Evolutionary conservation across 768 basidiomycete genomes (phyloP).

Genomic region (Mycena sanguinolenta): DNA sequence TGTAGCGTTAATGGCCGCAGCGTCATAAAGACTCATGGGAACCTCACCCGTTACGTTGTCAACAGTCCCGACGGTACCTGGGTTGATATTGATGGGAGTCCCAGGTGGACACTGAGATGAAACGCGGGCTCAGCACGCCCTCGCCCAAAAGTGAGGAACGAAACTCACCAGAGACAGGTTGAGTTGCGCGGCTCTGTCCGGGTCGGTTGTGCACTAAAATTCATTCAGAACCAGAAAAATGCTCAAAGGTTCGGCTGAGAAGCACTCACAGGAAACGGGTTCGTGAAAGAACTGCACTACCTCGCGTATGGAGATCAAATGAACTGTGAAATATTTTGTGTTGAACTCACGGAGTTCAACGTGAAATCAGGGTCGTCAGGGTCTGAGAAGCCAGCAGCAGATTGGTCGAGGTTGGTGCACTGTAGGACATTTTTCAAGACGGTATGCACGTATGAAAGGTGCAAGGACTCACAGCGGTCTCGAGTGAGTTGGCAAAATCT

Average conservation of each 20-base stretch:
- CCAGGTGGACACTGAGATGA: conserved; percentile 15
- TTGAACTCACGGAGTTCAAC: conserved; percentile 5
- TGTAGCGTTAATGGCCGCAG: conserved; percentile 15
- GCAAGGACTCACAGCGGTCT: conserved; percentile 14
- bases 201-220: conserved; percentile 13
- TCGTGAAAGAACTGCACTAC: conserved; percentile 13
- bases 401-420: conserved; percentile 13
- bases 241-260: conserved; percentile 3
- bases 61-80: conserved; percentile 14
- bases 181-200: conserved; percentile 12
- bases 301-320: conserved; percentile 13
- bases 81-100: conserved; percentile 14
- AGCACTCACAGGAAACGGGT: conserved; percentile 14
- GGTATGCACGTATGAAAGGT: conserved; percentile 5
- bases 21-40: conserved; percentile 10
- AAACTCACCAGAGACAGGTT: conserved; percentile 14
- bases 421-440: conserved; percentile 11
- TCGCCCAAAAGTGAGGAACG: conserved; percentile 11
- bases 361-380: conserved; percentile 11
- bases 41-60: conserved; percentile 11
- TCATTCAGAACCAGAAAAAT: conserved; percentile 12
- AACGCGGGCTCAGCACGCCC: conserved; percentile 10
- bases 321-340: conserved; percentile 16
- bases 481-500: conserved; percentile 17
- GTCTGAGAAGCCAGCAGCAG: conserved; percentile 12